phyloP scores from a whole-genome alignment of 345 rosid genomes.

The Hibiscus trionum region DNA sequence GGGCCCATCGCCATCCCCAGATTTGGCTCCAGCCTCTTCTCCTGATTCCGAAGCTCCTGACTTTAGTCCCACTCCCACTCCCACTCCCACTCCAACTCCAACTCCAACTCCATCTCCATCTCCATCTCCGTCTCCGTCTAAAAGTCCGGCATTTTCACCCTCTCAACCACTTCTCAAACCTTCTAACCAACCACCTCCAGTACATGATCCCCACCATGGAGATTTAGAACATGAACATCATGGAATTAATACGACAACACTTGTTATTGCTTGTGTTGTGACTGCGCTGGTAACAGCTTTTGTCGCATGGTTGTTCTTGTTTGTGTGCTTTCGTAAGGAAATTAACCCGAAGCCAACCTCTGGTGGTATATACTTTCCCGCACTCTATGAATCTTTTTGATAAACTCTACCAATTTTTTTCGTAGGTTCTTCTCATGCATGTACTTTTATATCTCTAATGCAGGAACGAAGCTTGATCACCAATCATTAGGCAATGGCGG shows the following conservation, averaged over 20 bases:
- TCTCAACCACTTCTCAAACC: constrained; percentile 9
- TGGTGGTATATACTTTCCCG: constrained; percentile 35
- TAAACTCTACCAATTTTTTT: constrained; percentile 12
- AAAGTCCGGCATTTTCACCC: constrained; percentile 6
- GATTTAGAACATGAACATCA: constrained; percentile 4
- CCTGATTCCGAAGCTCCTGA: constrained; percentile 20
- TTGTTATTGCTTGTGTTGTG: constrained; percentile 60
- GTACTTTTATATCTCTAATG: constrained; percentile 36
- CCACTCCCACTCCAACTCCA: neutral
- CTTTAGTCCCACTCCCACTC: constrained; percentile 20
- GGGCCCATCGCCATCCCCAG: constrained; percentile 13
- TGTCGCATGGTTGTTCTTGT: constrained; percentile 60
- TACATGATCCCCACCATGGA: neutral
- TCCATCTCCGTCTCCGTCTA: neutral
- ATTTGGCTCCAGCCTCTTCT: constrained; percentile 7
- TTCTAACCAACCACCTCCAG: constrained; percentile 6
- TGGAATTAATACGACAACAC: constrained; percentile 20
- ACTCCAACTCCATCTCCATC: neutral
- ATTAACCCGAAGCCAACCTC: constrained; percentile 85
- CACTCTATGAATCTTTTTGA: neutral
- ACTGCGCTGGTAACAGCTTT: constrained; percentile 66
- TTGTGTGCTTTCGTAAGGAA: constrained; percentile 45
- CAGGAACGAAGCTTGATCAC: constrained; percentile 29
- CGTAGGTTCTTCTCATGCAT: constrained; percentile 58
- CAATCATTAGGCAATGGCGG: constrained; percentile 17